These are phyloP conservation scores for Magnaporthales sp. DNA, from an alignment of 2,329 filamentous ascomycete species.

Conservation along the genomic window DNA sequence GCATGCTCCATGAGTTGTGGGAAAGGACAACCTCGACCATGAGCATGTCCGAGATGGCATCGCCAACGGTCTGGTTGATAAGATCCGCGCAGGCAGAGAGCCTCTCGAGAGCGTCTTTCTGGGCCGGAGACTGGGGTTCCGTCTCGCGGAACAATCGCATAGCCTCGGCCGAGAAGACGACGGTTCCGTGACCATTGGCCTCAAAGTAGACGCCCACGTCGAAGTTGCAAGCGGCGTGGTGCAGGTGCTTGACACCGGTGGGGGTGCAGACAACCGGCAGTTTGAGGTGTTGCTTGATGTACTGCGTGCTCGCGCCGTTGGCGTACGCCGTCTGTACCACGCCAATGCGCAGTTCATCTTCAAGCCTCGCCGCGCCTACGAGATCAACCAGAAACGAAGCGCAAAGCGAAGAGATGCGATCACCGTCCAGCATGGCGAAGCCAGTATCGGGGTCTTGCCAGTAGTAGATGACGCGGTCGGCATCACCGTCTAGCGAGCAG, in stretches of 20 bases:
- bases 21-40: constrained; percentile 94
- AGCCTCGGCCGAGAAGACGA: constrained; percentile 84
- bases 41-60: constrained; percentile 91
- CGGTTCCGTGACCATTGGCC: constrained; percentile 94
- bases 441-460: constrained; percentile 73
- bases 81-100: constrained; percentile 77
- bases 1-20: constrained; percentile 84
- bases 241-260: constrained; percentile 94
- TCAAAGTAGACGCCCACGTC: constrained; percentile 98
- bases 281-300: constrained; percentile 79
- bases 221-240: constrained; percentile 91
- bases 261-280: constrained; percentile 88
- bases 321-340: constrained; percentile 97
- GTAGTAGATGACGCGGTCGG: constrained; percentile 93
- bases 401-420: constrained; percentile 90
- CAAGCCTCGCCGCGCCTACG: constrained; percentile 68
- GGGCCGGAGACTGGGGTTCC: constrained; percentile 81
- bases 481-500: constrained; percentile 91
- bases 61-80: constrained; percentile 97
- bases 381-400: constrained; percentile 82
- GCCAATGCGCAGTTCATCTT: constrained; percentile 76
- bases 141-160: constrained; percentile 69
- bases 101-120: constrained; percentile 80
- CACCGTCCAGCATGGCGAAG: constrained; percentile 91
- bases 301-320: constrained; percentile 89